Percentiles rank a stretch among this genome's conserved stretches.
Evolutionary conservation across 306 rosid genomes (phyloP).

Genomic region (Comarum palustre): DNA sequence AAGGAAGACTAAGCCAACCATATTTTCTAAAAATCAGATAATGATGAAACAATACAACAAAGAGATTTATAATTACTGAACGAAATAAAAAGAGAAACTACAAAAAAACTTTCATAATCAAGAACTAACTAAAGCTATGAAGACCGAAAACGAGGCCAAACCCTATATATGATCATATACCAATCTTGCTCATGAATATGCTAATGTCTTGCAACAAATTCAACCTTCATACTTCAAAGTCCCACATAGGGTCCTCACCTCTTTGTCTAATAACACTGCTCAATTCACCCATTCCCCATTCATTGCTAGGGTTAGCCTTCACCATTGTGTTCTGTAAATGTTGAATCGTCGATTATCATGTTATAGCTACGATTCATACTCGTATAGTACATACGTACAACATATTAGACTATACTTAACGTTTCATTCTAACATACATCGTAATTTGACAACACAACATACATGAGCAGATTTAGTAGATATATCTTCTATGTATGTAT

Average conservation of each 20-base stretch:
- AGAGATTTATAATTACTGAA: too few species aligned
- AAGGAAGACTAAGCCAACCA: too few species aligned
- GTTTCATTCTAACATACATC: neutral
- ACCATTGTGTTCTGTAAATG: neutral
- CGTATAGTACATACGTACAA: neutral
- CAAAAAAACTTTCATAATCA: too few species aligned
- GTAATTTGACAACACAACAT: neutral
- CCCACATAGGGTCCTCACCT: neutral
- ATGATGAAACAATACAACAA: too few species aligned
- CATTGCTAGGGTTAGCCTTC: neutral
- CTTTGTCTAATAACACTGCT: neutral
- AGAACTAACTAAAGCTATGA: too few species aligned
- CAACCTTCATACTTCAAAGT: neutral
- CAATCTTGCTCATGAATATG: neutral
- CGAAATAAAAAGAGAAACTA: too few species aligned
- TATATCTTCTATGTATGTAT: neutral
- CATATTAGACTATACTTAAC: neutral
- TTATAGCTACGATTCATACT: neutral
- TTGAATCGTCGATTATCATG: neutral
- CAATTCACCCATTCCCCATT: neutral
- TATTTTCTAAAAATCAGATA: too few species aligned
- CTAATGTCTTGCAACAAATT: neutral
- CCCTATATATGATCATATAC: neutral
- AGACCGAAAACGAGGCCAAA: too few species aligned
- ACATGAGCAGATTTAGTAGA: neutral